Evolutionary conservation across 305 asterid genomes (phyloP).

Genomic region (Solanum aculeatissimum): DNA sequence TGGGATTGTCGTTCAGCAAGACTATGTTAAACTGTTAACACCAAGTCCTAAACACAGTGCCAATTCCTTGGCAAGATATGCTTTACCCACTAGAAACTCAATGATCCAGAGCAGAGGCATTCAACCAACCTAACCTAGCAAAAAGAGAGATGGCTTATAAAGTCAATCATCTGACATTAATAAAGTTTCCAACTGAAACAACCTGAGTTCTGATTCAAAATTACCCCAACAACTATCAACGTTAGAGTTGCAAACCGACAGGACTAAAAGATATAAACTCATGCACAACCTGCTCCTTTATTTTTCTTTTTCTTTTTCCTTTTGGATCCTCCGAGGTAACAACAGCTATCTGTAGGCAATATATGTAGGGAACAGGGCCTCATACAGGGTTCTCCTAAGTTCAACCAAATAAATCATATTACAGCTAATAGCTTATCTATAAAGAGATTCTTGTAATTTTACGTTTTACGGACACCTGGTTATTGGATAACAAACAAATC

Average conservation of each 20-base stretch:
- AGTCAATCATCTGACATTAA: background rate
- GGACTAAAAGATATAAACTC: background rate
- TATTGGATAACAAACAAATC: background rate
- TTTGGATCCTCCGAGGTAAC: background rate
- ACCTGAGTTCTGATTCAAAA: background rate
- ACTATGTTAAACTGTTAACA: background rate
- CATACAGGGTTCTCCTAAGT: background rate
- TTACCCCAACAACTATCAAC: background rate
- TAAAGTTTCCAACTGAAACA: background rate
- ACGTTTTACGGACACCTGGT: background rate
- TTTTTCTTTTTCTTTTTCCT: background rate
- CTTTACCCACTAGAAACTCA: background rate
- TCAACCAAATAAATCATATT: background rate
- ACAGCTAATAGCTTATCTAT: background rate
- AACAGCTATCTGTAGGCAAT: background rate
- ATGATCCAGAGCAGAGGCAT: background rate
- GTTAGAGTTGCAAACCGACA: background rate
- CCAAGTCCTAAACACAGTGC: background rate
- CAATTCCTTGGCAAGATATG: background rate
- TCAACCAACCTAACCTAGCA: background rate
- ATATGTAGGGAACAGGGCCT: background rate
- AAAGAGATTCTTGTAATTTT: background rate
- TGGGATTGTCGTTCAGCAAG: background rate
- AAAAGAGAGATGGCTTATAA: background rate
- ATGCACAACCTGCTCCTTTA: background rate